phyloP scores from a whole-genome alignment of 306 rosid species.

The Ziziphus jujuba region DNA sequence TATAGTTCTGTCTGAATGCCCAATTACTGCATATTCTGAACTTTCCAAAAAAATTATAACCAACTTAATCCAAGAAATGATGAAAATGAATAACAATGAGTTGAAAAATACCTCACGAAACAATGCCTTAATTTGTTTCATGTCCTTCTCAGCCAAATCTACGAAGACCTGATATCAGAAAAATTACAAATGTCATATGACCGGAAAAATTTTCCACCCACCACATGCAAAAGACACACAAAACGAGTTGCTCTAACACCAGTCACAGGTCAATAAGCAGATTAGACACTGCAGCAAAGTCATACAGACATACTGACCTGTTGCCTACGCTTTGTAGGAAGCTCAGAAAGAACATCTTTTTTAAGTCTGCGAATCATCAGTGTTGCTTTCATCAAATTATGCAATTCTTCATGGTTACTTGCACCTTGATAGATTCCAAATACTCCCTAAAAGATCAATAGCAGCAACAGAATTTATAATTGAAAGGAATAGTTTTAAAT shows the following conservation, averaged over 20 bases:
- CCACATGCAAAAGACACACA: neutral
- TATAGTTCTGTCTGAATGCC: no score
- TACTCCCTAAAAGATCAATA: constrained; percentile 52
- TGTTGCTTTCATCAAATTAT: constrained; percentile 90
- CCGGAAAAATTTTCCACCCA: neutral
- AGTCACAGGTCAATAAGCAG: constrained; percentile 12
- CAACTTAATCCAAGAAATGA: neutral
- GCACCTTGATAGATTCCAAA: constrained; percentile 97
- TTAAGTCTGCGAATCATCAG: constrained; percentile 94
- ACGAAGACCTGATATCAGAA: constrained; percentile 68
- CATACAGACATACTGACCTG: constrained; percentile 46
- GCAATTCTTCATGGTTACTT: constrained; percentile 95
- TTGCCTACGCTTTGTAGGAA: constrained; percentile 94
- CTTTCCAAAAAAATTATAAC: neutral
- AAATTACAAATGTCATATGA: constrained; percentile 17
- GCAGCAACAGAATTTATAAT: constrained; percentile 13
- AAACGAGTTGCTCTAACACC: neutral
- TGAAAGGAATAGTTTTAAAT: constrained; percentile 1
- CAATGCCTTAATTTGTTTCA: constrained; percentile 74
- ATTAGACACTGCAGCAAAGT: neutral
- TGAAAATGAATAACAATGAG: neutral
- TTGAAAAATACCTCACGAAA: constrained; percentile 73
- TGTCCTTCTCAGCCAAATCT: constrained; percentile 87
- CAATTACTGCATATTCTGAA: neutral
- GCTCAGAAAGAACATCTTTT: constrained; percentile 87